phyloP scores from a whole-genome alignment of 768 basidiomycete species.

The Candolleomyces aberdarensis region DNA sequence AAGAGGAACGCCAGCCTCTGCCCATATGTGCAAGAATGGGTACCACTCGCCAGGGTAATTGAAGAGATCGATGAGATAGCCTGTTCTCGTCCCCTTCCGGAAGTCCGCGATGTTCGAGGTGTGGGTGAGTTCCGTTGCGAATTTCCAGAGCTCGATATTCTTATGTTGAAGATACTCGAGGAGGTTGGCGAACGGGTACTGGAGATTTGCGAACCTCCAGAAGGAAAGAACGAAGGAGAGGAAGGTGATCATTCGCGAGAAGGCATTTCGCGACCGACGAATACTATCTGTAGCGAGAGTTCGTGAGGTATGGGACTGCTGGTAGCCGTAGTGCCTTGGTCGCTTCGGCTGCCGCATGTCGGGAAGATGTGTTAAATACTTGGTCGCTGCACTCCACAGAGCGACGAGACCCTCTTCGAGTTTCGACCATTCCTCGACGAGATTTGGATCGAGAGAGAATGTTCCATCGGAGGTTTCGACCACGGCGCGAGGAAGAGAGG shows the following conservation, averaged over 20 bases:
- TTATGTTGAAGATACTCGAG: neutral
- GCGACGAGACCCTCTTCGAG: neutral
- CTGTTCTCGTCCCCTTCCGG: neutral
- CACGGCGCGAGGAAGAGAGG: neutral
- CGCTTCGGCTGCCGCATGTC: neutral
- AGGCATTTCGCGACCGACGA: neutral
- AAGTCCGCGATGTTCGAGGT: neutral
- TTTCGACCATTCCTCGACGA: neutral
- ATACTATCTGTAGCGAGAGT: neutral
- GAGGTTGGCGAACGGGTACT: neutral
- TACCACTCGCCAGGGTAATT: neutral
- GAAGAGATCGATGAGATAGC: neutral
- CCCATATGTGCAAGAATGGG: neutral
- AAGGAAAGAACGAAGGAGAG: neutral
- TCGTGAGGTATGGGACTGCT: neutral
- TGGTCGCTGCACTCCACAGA: too few relatives aligned
- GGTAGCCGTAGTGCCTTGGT: neutral
- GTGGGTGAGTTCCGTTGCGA: neutral
- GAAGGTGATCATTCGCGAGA: neutral
- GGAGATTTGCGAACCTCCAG: neutral
- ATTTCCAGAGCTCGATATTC: neutral
- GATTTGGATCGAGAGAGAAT: neutral
- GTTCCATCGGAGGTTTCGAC: neutral
- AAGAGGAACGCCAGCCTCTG: neutral
- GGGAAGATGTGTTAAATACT: neutral